Evolutionary conservation across 2,329 filamentous ascomycete genomes (phyloP), one percentile per base, ranked within the genome.

Genomic region (Amauroascus niger): DNA sequence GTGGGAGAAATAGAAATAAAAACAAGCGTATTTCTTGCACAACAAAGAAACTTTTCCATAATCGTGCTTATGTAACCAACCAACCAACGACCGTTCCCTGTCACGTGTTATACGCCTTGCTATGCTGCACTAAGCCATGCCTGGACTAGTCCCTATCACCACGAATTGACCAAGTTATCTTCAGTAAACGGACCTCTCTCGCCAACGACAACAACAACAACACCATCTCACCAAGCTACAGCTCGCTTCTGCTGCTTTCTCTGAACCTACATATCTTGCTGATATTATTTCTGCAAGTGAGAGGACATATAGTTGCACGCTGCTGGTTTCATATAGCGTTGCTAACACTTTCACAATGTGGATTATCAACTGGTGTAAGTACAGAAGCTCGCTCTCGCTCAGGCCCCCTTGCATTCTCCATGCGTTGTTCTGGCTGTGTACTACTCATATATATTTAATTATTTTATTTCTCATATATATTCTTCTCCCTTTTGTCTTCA

Each of bases 351-450:
- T 39, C 73, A 78, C 67, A 60, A 95, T 95, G 89, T 95, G 88
- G 88, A 86, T 95, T 71, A 75, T 95, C 70, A 89, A 91, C 81
- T 95, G 89, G 88, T 94, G 88, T 94, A 88, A 63, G 76, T 73
- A 48, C 39, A n/a, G 1, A 13, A 32, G 45, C 44, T 46, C 37
- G n/a, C n/a, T 28, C 28, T 30, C 4, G 4, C 28, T 33, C 37
- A 26, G n/a, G n/a, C 16, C 18, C 46, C 2, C 22, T 14, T 35
- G n/a, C 28, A 16, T 14, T 32, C 32, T 14, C 33, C 11, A 13
- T 37, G 30, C 14, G n/a, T 26, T n/a, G 13, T 30, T 39, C 30
- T 22, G 9, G 30, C 46, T 28, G 24, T 26, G 14, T 16, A 16
- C 16, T 26, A 5, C 4, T 45, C 30, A 3, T 1, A 30, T 28